Evolutionary conservation across 208 protist genomes (phyloP), one percentile per base, ranked within the genome.

Genomic region (Leishmania tarentolae): DNA sequence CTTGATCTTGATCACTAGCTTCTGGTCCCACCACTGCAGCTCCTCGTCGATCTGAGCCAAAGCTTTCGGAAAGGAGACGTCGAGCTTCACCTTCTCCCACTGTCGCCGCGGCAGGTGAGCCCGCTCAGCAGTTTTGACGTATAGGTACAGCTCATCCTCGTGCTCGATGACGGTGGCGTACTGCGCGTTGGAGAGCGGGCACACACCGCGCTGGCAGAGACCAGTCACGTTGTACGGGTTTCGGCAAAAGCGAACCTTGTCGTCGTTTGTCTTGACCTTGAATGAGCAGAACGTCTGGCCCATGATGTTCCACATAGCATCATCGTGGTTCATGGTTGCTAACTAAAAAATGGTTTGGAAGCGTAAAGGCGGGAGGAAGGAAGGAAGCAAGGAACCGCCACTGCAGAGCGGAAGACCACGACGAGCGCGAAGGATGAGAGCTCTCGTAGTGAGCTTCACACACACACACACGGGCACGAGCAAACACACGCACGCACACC

Each of bases 141-240:
- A 99, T 17, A 99, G 91, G 91, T 99, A 99, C 15, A 98, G 87
- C 82, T 97, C 86, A 74, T 99, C 98, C 70, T 99, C 94, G 68
- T 99, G 91, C 91, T 99, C 99, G 82, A 97, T 92, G 50, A 99
- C 93, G 37, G 99, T 99, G 63, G 99, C 98, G 87, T 99, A 99
- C 82, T 98, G 97, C 31, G 93, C 97, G 91, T 99, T 99, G 74
- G 99, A 99, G 5, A 99, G 93, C 21, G 99, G 99, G 87, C 99
- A 99, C 28, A 98, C 96, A 66, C 92, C 95, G 37, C 96, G 90
- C 81, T 98, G 97, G 91, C 99, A 99, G 31, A 99, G 87, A 87
- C 99, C 99, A 31, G 98, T 99, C 35, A 99, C 91, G 90, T 99
- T 99, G 91, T 99, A 99, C 76, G 97, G 92, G 88, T 99, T 99